Base-by-base conservation (phyloP, 2,329 filamentous ascomycete genomes). In the Aspergillus tubingensis region DNA sequence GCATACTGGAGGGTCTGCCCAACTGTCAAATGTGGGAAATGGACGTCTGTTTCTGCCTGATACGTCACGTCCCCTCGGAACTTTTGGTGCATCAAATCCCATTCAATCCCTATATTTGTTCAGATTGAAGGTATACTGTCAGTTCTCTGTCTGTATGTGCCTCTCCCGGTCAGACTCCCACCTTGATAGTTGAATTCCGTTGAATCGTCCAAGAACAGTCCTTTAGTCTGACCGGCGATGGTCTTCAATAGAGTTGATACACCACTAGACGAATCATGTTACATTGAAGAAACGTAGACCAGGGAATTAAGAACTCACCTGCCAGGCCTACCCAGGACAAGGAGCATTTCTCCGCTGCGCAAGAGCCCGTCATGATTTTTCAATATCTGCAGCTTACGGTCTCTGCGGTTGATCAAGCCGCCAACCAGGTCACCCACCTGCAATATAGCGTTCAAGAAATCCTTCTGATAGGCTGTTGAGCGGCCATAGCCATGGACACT, bases 181-280 rank as follows among this genome's bases (percentile, higher is more conserved):
- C 62, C 62, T 83, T 92, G 88, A 71, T 93, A 94, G 78, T 93
- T 93, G 73, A 94, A 86, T 62, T 89, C 85, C 0, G 89, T 88
- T 5, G 80, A 76, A 2, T 87, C 76, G 52, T 90, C 88, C 19
- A 93, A 81, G 64, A 83, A 85, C 69, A 93, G 88, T 50, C 91
- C 91, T 66, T 91, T 88, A 43, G 88, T 91, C 76, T 93, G 90
- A 63, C 91, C 91, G 8, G 90, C 85, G 65, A 94, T 84, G 0
- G 90, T 91, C 80, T 94, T 94, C 60, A 95, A 80, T 64, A 93
- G 86, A 2, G 91, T 94, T 11, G 88, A 91, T 75, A 91, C 94
- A 49, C 74, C 73, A 25, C 53, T 54, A 8, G 8, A 44, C 15
- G 4, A 7, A 19, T 17, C 15, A 8, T 17, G 17, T 5, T 27